A percentile compares a stretch with the other conserved stretches of the same genome.
Evolutionary conservation across 306 rosid species (phyloP).

Genomic region (Cucurbita maxima): DNA sequence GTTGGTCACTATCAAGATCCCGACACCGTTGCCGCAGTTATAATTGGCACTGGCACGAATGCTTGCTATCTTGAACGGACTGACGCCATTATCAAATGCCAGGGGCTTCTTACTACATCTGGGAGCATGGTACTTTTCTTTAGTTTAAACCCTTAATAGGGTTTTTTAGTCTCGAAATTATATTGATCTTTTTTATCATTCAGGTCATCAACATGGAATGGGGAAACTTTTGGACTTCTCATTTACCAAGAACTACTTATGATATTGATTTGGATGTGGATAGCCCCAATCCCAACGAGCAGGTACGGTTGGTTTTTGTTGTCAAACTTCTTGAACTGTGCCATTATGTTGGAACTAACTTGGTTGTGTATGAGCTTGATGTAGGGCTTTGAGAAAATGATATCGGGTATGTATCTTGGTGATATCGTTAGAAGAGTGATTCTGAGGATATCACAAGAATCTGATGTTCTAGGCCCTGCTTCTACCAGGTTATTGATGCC

Average conservation of each 20-base stretch:
- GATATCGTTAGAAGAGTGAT: slow-evolving; percentile 86
- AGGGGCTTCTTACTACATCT: slow-evolving; percentile 62
- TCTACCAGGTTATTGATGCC: slow-evolving; percentile 47
- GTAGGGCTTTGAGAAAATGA: slow-evolving; percentile 95
- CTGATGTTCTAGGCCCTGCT: slow-evolving; percentile 54
- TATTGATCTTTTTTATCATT: neutral
- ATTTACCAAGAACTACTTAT: slow-evolving; percentile 74
- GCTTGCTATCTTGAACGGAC: slow-evolving; percentile 84
- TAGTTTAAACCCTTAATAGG: too few species aligned
- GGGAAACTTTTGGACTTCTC: slow-evolving; percentile 92
- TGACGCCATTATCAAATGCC: slow-evolving; percentile 80
- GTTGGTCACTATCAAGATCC: slow-evolving; percentile 72
- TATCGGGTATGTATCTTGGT: slow-evolving; percentile 93
- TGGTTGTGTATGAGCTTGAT: slow-evolving; percentile 10
- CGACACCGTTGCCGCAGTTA: slow-evolving; percentile 85
- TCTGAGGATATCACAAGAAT: slow-evolving; percentile 55
- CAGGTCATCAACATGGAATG: slow-evolving; percentile 94
- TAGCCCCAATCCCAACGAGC: slow-evolving; percentile 88
- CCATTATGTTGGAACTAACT: neutral
- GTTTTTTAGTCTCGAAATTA: neutral
- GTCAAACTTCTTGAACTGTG: neutral
- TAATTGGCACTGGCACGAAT: slow-evolving; percentile 87
- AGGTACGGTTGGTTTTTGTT: slow-evolving; percentile 29
- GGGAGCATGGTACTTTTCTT: slow-evolving; percentile 55
- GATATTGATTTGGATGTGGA: slow-evolving; percentile 71